Evolutionary conservation across 352 stramenopile species (phyloP), one percentile per base, ranked within the genome.

Genomic region (Pythium brachiatum): DNA sequence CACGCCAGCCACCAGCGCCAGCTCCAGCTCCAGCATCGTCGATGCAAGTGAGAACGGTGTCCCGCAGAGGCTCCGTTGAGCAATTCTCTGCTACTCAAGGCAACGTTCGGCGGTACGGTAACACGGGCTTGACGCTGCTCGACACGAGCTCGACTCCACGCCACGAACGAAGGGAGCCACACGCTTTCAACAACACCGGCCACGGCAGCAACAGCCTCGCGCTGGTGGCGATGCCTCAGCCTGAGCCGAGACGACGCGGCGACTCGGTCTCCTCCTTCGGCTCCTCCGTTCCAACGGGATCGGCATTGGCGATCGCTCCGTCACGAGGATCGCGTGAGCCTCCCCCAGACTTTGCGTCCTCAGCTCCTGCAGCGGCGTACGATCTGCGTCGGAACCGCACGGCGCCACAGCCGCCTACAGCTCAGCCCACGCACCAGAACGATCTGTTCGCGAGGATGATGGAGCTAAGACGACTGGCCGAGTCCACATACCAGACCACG

Each of bases 401-500:
- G 7, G 48, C 47, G 21, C 21, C 36, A 26, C 48, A 20, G 36
- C 8, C 27, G 3, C 2, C 27, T 1, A 16, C 18, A 2, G 27
- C 21, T 2, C 20, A 32, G 8, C 6, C 26, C n/a, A 16, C 41
- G 18, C 32, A 46, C 36, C 63, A 41, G 6, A 43, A 36, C 2
- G 62, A 60, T 15, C 50, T 70, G 1, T 70, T 55, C 26, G 26
- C 47, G 47, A 68, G 64, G 25, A 78, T 81, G 65, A 46, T 81
- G 60, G 71, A 79, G 43, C 60, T 79, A 11, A 72, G 63, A 26
- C 57, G 72, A 57, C 66, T 72, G 31, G 71, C 67, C 27, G 69
- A 79, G 46, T 69, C 44, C 20, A 72, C 71, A 29, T 76, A 73
- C 54, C 63, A 78, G 29, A 73, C 71, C 5, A 79, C 69, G 16